These are phyloP conservation scores for Xylaria sp. DNA, from an alignment of 2,329 filamentous ascomycete species.

Conservation along the genomic window DNA sequence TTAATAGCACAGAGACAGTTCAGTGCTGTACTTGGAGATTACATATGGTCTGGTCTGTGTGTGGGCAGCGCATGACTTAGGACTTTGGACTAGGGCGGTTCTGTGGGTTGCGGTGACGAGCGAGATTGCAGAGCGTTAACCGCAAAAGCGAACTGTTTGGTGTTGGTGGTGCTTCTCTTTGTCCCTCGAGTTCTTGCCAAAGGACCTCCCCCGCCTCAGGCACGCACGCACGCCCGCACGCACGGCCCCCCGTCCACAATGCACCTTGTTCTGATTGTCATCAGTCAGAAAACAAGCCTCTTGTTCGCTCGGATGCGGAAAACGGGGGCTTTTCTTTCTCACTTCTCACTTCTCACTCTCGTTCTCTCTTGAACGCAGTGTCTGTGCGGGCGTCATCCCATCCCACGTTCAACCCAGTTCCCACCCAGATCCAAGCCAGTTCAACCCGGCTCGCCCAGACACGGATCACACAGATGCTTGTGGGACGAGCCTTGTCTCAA, in stretches of 20 bases:
- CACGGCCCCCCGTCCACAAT: slow-evolving; percentile 20
- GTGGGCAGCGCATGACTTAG: slow-evolving; percentile 16
- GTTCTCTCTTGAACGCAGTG: slow-evolving; percentile 25
- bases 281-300: neutral
- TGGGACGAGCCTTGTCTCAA: slow-evolving; percentile 23
- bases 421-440: neutral
- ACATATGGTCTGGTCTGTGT: slow-evolving; percentile 6
- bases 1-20: slow-evolving; percentile 7
- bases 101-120: slow-evolving; percentile 11
- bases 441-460: slow-evolving; percentile 17
- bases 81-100: slow-evolving; percentile 3
- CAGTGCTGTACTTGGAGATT: slow-evolving; percentile 1
- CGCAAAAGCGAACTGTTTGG: slow-evolving; percentile 26
- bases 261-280: slow-evolving; percentile 21
- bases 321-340: neutral
- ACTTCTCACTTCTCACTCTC: slow-evolving; percentile 7
- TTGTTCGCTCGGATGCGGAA: neutral
- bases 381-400: slow-evolving; percentile 30
- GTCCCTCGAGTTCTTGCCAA: slow-evolving; percentile 17
- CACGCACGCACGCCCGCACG: too few relatives aligned
- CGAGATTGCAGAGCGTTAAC: slow-evolving; percentile 30
- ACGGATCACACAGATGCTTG: slow-evolving; percentile 24
- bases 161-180: slow-evolving; percentile 15
- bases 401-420: slow-evolving; percentile 13
- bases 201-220: slow-evolving; percentile 15